A percentile compares a stretch with the other conserved stretches of the same genome.
These are phyloP conservation scores for Colletotrichum sojae DNA, from an alignment of 2,329 filamentous ascomycete genomes.

Conservation along the genomic window DNA sequence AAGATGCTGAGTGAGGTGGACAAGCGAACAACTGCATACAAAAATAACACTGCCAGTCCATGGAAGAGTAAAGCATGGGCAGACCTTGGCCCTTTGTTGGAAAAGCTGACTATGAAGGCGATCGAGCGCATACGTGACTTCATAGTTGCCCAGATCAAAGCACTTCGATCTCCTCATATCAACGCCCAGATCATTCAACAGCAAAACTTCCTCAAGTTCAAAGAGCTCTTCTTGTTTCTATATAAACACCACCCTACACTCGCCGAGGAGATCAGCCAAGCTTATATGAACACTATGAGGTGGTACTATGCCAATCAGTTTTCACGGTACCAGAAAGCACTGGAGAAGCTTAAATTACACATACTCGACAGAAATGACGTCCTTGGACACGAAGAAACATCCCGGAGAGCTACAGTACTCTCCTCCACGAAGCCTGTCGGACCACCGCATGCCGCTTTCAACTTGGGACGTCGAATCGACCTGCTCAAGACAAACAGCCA, in stretches of 20 bases:
- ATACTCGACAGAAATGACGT: constrained; percentile 86
- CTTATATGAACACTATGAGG: constrained; percentile 98
- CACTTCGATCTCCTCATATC: constrained; percentile 92
- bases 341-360: constrained; percentile 89
- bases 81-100: constrained; percentile 87
- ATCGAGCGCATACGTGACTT: constrained; percentile 94
- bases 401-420: constrained; percentile 73
- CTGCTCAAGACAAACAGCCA: constrained; percentile 81
- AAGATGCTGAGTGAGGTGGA: constrained; percentile 88
- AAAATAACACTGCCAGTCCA: constrained; percentile 74
- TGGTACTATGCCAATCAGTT: constrained; percentile 99
- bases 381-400: constrained; percentile 82
- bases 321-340: constrained; percentile 84
- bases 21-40: constrained; percentile 79
- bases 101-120: constrained; percentile 86
- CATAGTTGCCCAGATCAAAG: constrained; percentile 94
- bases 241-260: constrained; percentile 86
- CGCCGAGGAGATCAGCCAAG: constrained; percentile 89
- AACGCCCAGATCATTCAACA: constrained; percentile 98
- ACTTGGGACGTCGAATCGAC: constrained; percentile 88
- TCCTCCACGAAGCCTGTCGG: constrained; percentile 66
- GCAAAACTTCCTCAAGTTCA: constrained; percentile 89
- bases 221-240: constrained; percentile 89
- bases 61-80: constrained; percentile 80
- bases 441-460: constrained; percentile 87